phyloP scores from a whole-genome alignment of 352 stramenopile species.

The Globisporangium paddicum region DNA sequence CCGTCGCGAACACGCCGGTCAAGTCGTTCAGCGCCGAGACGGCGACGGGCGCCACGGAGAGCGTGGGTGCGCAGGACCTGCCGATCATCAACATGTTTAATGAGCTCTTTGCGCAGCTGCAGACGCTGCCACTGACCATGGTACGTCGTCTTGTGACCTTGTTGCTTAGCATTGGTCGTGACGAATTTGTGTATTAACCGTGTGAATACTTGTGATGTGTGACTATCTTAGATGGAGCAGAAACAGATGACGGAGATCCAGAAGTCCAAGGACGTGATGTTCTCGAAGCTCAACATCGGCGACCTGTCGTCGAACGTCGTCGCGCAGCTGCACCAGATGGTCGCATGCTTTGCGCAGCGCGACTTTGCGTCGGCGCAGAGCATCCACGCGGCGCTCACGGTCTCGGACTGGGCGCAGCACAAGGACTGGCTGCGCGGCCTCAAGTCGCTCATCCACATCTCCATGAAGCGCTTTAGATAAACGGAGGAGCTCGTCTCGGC shows the following conservation, averaged over 20 bases:
- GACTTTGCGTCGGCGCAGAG: slow-evolving; percentile 75
- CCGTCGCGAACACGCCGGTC: slow-evolving; percentile 15
- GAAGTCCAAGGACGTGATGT: slow-evolving; percentile 84
- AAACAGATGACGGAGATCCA: slow-evolving; percentile 85
- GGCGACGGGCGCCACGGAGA: slow-evolving; percentile 64
- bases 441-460: slow-evolving; percentile 96
- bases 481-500: background rate
- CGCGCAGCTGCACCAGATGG: slow-evolving; percentile 75
- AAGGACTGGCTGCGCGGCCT: slow-evolving; percentile 98
- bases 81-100: slow-evolving; percentile 80
- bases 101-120: slow-evolving; percentile 68
- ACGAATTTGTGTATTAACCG: background rate
- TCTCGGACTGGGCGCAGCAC: slow-evolving; percentile 93
- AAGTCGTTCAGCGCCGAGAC: slow-evolving; percentile 48
- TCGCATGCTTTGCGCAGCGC: slow-evolving; percentile 63
- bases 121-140: slow-evolving; percentile 74
- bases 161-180: no score
- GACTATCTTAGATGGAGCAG: slow-evolving; percentile 65
- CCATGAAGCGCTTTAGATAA: slow-evolving; percentile 89
- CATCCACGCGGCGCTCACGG: slow-evolving; percentile 90
- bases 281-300: slow-evolving; percentile 83
- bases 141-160: slow-evolving; percentile 27
- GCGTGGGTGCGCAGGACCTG: slow-evolving; percentile 66
- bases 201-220: slow-evolving; percentile 11
- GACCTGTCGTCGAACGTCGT: slow-evolving; percentile 70